Conservation (phyloP, 140 eudicot species). For the Eryngium alpinum region DNA sequence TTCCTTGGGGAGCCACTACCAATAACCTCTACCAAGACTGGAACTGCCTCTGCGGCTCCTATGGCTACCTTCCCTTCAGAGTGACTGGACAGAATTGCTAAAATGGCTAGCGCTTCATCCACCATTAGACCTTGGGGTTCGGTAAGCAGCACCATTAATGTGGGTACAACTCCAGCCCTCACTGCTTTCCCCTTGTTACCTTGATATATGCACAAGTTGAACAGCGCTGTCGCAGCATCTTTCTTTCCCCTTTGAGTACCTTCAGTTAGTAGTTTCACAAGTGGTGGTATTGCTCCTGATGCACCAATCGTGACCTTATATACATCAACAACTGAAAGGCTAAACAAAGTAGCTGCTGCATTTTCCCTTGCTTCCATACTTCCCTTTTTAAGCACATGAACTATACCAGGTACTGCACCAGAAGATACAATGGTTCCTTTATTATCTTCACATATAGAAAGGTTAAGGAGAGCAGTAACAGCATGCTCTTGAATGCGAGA, state of each 20-base stretch:
- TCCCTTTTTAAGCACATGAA: constrained; percentile 64
- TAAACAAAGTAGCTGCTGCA: constrained; percentile 87
- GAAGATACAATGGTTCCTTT: constrained; percentile 65
- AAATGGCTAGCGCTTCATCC: constrained; percentile 77
- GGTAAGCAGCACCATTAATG: constrained; percentile 51
- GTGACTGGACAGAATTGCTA: constrained; percentile 76
- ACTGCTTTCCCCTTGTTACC: constrained; percentile 90
- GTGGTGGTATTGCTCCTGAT: constrained; percentile 79
- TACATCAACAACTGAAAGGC: constrained; percentile 79
- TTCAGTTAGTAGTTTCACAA: constrained; percentile 52
- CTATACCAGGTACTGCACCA: constrained; percentile 86
- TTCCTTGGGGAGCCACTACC: constrained; percentile 71
- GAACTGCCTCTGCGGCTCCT: constrained; percentile 66
- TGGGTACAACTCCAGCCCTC: constrained; percentile 68
- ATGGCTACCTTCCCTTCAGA: constrained; percentile 72
- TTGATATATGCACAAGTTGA: constrained; percentile 83
- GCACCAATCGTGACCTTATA: constrained; percentile 72
- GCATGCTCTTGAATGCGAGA: constrained; percentile 91
- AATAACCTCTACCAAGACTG: constrained; percentile 66
- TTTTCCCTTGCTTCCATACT: constrained; percentile 94
- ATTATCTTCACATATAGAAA: constrained; percentile 77
- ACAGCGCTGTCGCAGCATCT: constrained; percentile 94
- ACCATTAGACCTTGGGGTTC: constrained; percentile 76
- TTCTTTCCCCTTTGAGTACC: constrained; percentile 89
- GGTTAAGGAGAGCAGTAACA: constrained; percentile 84